Conservation (phyloP, 257 asterid genomes). For the Echium plantagineum region DNA sequence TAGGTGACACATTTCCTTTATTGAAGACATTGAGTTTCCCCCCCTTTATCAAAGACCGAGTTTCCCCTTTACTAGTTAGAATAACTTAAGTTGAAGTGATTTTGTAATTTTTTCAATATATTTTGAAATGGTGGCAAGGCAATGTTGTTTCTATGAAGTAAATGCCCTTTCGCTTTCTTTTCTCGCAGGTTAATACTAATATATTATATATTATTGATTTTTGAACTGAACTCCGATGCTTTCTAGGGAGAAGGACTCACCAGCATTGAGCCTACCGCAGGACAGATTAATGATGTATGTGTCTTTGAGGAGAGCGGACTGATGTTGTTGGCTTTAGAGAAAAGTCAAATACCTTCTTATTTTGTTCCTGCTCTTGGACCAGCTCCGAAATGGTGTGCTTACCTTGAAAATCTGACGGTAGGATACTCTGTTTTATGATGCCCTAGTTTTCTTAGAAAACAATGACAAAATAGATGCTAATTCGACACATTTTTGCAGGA, state of each 20-base stretch:
- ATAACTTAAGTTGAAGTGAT: neutral
- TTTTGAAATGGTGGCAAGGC: too few relatives aligned
- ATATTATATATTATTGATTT: neutral
- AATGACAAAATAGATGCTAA: constrained; percentile 4
- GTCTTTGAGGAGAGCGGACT: constrained; percentile 74
- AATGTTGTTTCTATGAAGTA: too few relatives aligned
- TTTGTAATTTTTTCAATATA: neutral
- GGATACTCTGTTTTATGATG: too few relatives aligned
- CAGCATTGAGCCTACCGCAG: constrained; percentile 81
- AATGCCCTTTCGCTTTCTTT: neutral
- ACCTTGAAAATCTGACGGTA: constrained; percentile 76
- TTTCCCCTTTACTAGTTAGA: neutral
- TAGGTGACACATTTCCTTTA: too few relatives aligned
- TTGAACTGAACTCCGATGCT: constrained; percentile 14
- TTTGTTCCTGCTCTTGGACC: constrained; percentile 95
- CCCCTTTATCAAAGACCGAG: too few relatives aligned
- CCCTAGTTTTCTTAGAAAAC: too few relatives aligned
- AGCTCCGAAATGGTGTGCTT: constrained; percentile 95
- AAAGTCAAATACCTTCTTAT: constrained; percentile 83
- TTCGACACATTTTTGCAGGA: constrained; percentile 41
- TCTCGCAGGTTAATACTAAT: neutral
- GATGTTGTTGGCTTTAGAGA: constrained; percentile 75
- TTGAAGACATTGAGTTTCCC: too few relatives aligned
- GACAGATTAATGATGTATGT: constrained; percentile 78
- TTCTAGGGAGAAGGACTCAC: constrained; percentile 93